Percentiles rank a stretch among this genome's conserved stretches.
These are phyloP conservation scores for Neonectria sp. DNA, from an alignment of 2,329 filamentous ascomycete species.

Conservation along the genomic window DNA sequence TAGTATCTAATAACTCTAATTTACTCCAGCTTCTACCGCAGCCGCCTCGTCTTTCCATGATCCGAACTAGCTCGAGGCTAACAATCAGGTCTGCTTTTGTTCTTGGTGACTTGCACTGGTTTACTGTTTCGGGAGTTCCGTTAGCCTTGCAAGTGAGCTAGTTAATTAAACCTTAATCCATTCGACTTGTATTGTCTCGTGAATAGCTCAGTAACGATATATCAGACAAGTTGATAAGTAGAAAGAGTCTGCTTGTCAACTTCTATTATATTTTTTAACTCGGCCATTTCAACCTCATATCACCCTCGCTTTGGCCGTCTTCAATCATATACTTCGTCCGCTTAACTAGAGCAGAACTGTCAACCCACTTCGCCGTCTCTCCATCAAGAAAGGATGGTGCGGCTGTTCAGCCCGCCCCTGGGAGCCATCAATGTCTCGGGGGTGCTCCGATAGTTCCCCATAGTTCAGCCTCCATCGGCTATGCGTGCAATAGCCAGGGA, in stretches of 20 bases:
- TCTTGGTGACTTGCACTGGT: background rate
- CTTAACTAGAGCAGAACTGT: background rate
- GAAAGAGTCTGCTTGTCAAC: too few relatives aligned
- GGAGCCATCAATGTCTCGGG: background rate
- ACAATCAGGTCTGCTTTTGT: background rate
- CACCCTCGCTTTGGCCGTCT: background rate
- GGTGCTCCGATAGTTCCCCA: background rate
- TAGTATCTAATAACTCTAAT: background rate
- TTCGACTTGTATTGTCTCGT: background rate
- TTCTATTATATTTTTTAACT: too few relatives aligned
- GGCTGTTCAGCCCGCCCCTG: background rate
- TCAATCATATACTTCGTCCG: background rate
- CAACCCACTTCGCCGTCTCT: background rate
- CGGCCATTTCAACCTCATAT: background rate
- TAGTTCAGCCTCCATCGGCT: background rate
- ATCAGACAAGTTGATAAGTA: background rate
- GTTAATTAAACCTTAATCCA: background rate
- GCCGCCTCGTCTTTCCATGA: background rate
- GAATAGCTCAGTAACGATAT: background rate
- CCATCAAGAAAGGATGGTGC: background rate
- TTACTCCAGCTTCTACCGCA: background rate
- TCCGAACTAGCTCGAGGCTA: background rate
- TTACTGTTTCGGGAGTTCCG: background rate
- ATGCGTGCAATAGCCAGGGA: background rate
- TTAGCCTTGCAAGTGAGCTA: background rate